Evolutionary conservation across 179 eudicot genomes (phyloP).

Genomic region (Nepenthes alata): DNA sequence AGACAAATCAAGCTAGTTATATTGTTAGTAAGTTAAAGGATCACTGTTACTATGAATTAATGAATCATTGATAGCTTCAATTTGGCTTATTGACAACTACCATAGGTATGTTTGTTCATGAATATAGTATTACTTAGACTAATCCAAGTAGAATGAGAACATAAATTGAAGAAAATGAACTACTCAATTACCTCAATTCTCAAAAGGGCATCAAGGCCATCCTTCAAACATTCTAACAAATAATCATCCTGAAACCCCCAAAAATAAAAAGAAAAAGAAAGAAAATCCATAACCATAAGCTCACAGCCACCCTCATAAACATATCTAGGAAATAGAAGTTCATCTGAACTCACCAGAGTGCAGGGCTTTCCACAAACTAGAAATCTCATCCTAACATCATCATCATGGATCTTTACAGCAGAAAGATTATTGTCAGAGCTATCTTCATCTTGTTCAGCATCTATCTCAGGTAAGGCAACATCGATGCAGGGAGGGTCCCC

Average conservation of each 20-base stretch:
- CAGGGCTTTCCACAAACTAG: slow-evolving; percentile 68
- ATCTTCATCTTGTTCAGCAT: slow-evolving; percentile 58
- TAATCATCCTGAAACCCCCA: slow-evolving; percentile 48
- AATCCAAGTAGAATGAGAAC: neutral
- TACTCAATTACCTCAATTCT: slow-evolving; percentile 71
- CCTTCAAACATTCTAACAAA: slow-evolving; percentile 68
- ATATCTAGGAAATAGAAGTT: slow-evolving; percentile 1
- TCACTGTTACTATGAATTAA: no score
- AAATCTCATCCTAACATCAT: slow-evolving; percentile 59
- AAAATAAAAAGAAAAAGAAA: neutral
- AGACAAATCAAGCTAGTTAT: no score
- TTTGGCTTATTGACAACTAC: no score
- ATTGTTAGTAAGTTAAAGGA: no score
- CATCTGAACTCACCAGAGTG: slow-evolving; percentile 43
- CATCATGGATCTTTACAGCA: slow-evolving; percentile 82
- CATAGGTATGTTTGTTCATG: no score
- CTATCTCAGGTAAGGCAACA: slow-evolving; percentile 54
- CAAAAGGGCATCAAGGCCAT: slow-evolving; percentile 86
- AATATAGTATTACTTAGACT: no score
- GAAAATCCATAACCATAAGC: no score
- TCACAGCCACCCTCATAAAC: neutral
- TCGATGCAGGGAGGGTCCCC: slow-evolving; percentile 75
- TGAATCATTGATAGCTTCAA: no score
- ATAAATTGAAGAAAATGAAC: slow-evolving; percentile 2
- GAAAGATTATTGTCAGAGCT: slow-evolving; percentile 40